Base-by-base conservation (phyloP, 495 filamentous ascomycete genomes). In the Hypoxylon lenormandii region DNA sequence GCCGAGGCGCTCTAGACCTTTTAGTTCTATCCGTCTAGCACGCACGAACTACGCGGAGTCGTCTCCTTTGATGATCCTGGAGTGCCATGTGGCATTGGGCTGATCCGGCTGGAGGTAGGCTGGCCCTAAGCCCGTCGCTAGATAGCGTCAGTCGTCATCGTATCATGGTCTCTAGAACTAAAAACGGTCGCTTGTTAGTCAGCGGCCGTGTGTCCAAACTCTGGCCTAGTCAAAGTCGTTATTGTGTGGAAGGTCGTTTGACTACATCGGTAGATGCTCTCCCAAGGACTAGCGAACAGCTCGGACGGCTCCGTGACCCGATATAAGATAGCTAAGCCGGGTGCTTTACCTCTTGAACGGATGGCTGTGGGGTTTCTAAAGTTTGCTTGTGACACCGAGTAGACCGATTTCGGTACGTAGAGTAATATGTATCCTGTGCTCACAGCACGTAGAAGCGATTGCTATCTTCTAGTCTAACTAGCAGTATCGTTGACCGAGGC, bases 51-150 rank as follows among this genome's bases (percentile, higher is more conserved):
- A 61, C 40, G 19, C 11, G 6, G 45, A n/a, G n/a, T 43, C 22
- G 22, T 61, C 42, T 18, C 33, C 30, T 54, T 40, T 49, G 15
- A 8, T 26, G 28, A 72, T 60, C 63, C 69, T 63, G 63, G 18
- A 59, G 19, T 52, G 63, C 69, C 69, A 72, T 72, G 63, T 72
- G 69, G 63, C 18, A 42, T 38, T 43, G 40, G 13, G 3, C 19
- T 36, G 36, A 63, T 38, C 52, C 42, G 51, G 54, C 18, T 38
- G 51, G 26, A 26, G 21, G 40, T 30, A 38, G 38, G 16, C 21
- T 67, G 4, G 37, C 4, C 52, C 18, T 51, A 59, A 51, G 21
- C 45, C 51, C 28, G 7, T 45, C 46, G 33, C 42, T 50, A 47
- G 46, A 15, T 56, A 66, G 7, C 13, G 19, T 37, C 19, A 59